Conservation (phyloP, 805 yeast genomes). For the Candida insectalens region DNA sequence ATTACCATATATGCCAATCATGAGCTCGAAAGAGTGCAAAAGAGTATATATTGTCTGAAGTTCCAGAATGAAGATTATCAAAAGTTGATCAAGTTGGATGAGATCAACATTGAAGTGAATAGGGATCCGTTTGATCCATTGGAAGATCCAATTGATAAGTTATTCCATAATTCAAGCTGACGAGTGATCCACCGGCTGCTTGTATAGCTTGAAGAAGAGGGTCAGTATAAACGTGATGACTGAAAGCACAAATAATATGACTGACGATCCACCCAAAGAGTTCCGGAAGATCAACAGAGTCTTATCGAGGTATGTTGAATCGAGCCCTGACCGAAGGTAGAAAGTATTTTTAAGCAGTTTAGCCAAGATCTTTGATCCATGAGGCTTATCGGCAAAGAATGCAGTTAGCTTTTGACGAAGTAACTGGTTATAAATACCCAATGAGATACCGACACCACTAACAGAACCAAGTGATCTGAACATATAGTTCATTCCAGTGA, state of each 20-base stretch:
- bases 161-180: slow-evolving; percentile 5
- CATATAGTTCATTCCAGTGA: slow-evolving; percentile 38
- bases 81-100: slow-evolving; percentile 7
- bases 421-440: slow-evolving; percentile 27
- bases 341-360: slow-evolving; percentile 16
- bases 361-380: slow-evolving; percentile 15
- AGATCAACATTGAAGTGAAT: slow-evolving; percentile 5
- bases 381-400: slow-evolving; percentile 18
- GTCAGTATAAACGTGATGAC: slow-evolving; percentile 15
- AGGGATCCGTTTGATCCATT: slow-evolving; percentile 8
- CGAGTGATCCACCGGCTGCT: neutral
- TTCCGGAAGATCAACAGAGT: too few species aligned
- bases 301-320: too few species aligned
- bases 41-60: slow-evolving; percentile 15
- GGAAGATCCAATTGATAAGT: slow-evolving; percentile 7
- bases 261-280: slow-evolving; percentile 17
- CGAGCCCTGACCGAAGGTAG: slow-evolving; percentile 20
- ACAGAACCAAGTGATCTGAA: slow-evolving; percentile 41
- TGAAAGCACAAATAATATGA: slow-evolving; percentile 17
- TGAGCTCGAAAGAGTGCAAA: slow-evolving; percentile 8
- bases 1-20: slow-evolving; percentile 18
- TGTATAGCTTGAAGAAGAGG: slow-evolving; percentile 14
- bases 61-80: slow-evolving; percentile 18
- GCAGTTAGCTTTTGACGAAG: slow-evolving; percentile 22
- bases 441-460: slow-evolving; percentile 33